Conservation (phyloP, 345 rosid species). For the Eucalyptus decipiens region DNA sequence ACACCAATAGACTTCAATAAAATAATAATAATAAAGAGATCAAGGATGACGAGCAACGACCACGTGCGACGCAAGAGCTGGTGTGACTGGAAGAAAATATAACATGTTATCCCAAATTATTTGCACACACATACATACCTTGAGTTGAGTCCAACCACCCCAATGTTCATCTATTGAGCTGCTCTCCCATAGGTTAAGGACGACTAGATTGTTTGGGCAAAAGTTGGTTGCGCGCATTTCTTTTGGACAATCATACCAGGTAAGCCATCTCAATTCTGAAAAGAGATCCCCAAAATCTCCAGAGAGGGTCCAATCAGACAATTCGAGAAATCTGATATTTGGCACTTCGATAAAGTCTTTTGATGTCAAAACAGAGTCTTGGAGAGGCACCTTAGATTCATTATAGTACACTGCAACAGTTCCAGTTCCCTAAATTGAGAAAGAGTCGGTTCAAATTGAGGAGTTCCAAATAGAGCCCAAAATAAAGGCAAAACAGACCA, state of each 20-base stretch:
- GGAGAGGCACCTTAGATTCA: fast-evolving
- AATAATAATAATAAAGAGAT: neutral
- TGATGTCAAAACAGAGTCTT: neutral
- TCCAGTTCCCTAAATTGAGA: neutral
- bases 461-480: neutral
- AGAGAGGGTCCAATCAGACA: fast-evolving
- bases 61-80: fast-evolving
- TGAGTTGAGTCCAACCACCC: neutral
- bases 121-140: neutral
- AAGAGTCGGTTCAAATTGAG: neutral
- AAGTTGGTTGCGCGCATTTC: neutral
- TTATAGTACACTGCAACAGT: fast-evolving
- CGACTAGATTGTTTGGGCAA: neutral
- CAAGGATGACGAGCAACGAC: fast-evolving
- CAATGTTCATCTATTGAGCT: neutral
- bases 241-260: fast-evolving
- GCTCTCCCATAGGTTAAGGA: fast-evolving
- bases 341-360: neutral
- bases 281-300: neutral
- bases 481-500: neutral
- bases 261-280: neutral
- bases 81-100: neutral
- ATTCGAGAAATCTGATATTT: neutral
- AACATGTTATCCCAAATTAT: neutral
- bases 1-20: too few species aligned